Percentiles rank a stretch among this genome's conserved stretches.
Evolutionary conservation across 345 rosid genomes (phyloP).

Genomic region (Murraya paniculata): DNA sequence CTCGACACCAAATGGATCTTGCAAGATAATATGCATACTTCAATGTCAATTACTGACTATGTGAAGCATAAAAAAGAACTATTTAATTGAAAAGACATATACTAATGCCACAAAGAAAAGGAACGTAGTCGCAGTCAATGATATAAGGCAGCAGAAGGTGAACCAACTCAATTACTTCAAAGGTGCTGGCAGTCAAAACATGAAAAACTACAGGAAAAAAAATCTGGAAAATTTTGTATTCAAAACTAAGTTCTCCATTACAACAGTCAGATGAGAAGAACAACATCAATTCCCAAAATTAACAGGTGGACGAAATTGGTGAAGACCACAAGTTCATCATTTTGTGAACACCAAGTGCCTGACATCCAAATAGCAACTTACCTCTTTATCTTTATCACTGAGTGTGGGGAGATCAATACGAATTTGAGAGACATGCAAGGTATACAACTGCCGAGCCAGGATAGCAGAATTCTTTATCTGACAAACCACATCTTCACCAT

Average conservation of each 20-base stretch:
- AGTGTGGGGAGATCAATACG: conserved; percentile 62
- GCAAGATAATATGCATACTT: not conserved
- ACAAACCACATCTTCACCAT: conserved; percentile 67
- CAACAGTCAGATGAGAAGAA: not conserved
- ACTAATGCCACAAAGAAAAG: not conserved
- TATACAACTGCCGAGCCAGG: conserved; percentile 50
- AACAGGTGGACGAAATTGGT: not conserved
- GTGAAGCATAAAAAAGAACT: not conserved
- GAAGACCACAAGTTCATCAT: not conserved
- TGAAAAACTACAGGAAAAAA: not conserved
- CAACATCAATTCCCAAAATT: not conserved
- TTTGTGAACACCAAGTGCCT: not conserved
- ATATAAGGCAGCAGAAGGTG: not conserved
- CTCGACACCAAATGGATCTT: not conserved
- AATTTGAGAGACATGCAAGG: conserved; percentile 70
- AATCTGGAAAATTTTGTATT: not conserved
- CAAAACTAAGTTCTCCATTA: not conserved
- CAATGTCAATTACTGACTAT: not conserved
- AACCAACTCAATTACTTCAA: not conserved
- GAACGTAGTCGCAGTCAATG: not conserved
- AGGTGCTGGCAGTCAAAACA: not conserved
- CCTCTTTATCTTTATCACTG: conserved; percentile 64
- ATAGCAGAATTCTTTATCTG: conserved; percentile 61
- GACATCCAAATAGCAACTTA: conserved; percentile 2
- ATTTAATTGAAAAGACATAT: not conserved